These are phyloP conservation scores for Coemansia sp. DNA, from an alignment of 192 early-diverging fungal species.

Conservation along the genomic window DNA sequence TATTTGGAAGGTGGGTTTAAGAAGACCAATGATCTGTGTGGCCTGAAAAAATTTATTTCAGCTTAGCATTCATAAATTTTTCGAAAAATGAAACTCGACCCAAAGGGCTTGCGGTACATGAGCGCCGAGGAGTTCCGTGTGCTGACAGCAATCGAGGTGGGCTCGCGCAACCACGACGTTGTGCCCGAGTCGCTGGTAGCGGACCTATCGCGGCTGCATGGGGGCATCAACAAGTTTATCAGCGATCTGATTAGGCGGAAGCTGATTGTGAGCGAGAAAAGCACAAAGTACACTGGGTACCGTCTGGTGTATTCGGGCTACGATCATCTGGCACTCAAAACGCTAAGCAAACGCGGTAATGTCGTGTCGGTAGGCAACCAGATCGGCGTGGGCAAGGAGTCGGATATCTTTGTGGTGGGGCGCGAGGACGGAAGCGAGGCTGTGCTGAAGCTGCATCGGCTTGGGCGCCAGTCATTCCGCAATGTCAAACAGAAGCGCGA, in stretches of 20 bases:
- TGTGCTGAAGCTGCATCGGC: slow-evolving; percentile 95
- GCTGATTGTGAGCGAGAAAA: slow-evolving; percentile 73
- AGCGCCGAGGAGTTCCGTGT: slow-evolving; percentile 91
- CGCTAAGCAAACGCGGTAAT: slow-evolving; percentile 80
- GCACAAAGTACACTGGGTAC: slow-evolving; percentile 81
- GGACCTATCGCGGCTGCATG: slow-evolving; percentile 88
- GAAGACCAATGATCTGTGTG: too few relatives aligned
- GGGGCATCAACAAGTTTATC: slow-evolving; percentile 80
- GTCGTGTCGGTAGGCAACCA: slow-evolving; percentile 97
- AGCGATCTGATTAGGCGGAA: slow-evolving; percentile 86
- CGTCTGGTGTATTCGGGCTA: slow-evolving; percentile 98
- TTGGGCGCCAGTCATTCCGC: slow-evolving; percentile 95
- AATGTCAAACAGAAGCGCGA: slow-evolving; percentile 97
- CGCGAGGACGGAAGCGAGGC: slow-evolving; percentile 86
- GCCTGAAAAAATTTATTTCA: neutral
- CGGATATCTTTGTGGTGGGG: slow-evolving; percentile 97
- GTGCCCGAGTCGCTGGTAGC: slow-evolving; percentile 90
- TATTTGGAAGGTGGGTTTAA: too few relatives aligned
- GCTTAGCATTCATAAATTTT: neutral
- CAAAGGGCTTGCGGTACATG: slow-evolving; percentile 93
- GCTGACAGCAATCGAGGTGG: slow-evolving; percentile 95
- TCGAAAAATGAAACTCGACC: slow-evolving; percentile 85
- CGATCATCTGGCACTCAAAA: slow-evolving; percentile 95
- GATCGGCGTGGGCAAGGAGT: slow-evolving; percentile 99
- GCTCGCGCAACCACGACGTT: slow-evolving; percentile 96